Base-by-base conservation (phyloP, 1,139 yeast genomes). In the Scheffersomyces insectosa region DNA sequence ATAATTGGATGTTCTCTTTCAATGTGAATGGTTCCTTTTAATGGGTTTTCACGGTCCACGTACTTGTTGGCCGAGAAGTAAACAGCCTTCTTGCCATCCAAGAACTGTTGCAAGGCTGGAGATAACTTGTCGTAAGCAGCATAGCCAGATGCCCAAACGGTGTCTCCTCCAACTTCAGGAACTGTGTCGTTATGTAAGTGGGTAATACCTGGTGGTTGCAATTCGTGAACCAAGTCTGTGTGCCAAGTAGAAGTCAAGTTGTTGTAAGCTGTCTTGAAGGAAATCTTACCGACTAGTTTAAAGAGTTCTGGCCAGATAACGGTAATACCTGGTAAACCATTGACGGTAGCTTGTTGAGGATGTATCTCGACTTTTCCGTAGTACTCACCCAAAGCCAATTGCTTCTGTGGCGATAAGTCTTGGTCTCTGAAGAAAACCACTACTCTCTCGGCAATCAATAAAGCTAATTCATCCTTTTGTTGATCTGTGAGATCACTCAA, bases 281-380 rank as follows among this genome's bases (percentile, higher is more conserved):
- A 31, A 23, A 32, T 38, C 16, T 13, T 29, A 5, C 36, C 35
- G 32, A 28, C 20, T 29, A 10, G 16, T 29, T 16, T 25, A 13
- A 32, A 32, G 10, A 12, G 28, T 27, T 77, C 79, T 44, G 72
- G 76, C 84, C 84, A 79, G 47, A 80, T 72, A n/a, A 75, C 74
- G 20, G 79, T 62, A 33, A 74, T 62, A 29, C 83, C 84, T 14
- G 38, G 44, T 6, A 67, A 65, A 59, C 51, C 54, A 13, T 73
- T 70, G 41, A 67, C 75, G 33, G 62, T 66, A 12, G 70, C 68
- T 7, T 65, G 66, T 52, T 72, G 77, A 10, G 80, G 75, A 53
- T 77, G 81, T 20, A 65, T 65, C 51, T 77, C 80, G 33, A 75
- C 71, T 44, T 70, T 68, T 27, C 80, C 80, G 56, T 59, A 72